Conservation (phyloP, 2,329 filamentous ascomycete genomes). For the Huntiella bhutanensis region DNA sequence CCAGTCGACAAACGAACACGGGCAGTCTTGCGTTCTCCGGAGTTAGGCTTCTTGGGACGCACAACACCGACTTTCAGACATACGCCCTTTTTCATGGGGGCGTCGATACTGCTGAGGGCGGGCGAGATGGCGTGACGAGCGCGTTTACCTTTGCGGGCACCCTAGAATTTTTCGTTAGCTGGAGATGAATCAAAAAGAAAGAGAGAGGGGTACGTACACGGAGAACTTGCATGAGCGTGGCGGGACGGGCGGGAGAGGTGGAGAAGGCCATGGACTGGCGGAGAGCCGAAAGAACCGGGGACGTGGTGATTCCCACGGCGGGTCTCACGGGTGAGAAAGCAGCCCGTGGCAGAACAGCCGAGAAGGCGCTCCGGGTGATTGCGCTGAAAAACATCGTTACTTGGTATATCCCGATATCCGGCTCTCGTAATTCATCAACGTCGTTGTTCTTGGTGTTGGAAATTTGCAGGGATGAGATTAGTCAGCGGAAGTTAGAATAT, state of each 20-base stretch:
- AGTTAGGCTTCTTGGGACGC: slow-evolving; percentile 98
- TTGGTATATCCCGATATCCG: no score
- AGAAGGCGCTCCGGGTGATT: no score
- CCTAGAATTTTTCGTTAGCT: slow-evolving; percentile 21
- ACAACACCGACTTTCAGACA: slow-evolving; percentile 86
- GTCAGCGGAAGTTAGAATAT: no score
- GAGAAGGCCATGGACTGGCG: slow-evolving; percentile 25
- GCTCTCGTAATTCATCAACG: no score
- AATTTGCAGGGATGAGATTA: no score
- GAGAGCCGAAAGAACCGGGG: no score
- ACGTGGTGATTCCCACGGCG: no score
- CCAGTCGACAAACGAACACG: slow-evolving; percentile 78
- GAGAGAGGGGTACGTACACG: slow-evolving; percentile 22
- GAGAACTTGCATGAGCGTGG: slow-evolving; percentile 57
- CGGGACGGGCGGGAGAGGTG: slow-evolving; percentile 34
- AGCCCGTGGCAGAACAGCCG: no score
- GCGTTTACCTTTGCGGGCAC: slow-evolving; percentile 60
- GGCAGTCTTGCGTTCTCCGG: slow-evolving; percentile 86
- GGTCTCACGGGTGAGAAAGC: no score
- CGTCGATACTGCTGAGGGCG: slow-evolving; percentile 47
- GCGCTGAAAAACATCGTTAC: no score
- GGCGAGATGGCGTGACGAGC: slow-evolving; percentile 78
- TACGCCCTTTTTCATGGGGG: slow-evolving; percentile 83
- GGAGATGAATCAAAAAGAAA: no score
- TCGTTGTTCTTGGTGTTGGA: no score